A percentile compares a stretch with the other conserved stretches of the same genome.
These are phyloP conservation scores for Chrysochromulina tobinii DNA, from an alignment of 78 protist species.

Conservation along the genomic window DNA sequence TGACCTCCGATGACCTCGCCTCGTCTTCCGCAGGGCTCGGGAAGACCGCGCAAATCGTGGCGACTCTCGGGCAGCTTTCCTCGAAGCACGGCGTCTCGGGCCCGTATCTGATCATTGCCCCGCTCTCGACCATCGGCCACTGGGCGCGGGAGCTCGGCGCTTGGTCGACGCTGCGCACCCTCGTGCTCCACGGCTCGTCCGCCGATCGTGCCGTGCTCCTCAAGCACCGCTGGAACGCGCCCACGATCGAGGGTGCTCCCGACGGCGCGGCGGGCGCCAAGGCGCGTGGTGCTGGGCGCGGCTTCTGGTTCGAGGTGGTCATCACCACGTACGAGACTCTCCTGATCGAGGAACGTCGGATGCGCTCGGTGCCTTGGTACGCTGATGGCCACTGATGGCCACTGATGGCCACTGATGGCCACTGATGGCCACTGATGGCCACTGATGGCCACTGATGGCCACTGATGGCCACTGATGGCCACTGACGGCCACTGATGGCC, in stretches of 20 bases:
- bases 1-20: too few species aligned
- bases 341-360: background rate
- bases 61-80: conserved; percentile 10
- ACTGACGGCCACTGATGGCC: too few species aligned
- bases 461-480: too few species aligned
- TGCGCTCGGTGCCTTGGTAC: background rate
- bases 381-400: too few species aligned
- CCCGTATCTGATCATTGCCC: conserved; percentile 93
- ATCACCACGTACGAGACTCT: background rate
- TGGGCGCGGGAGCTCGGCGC: conserved; percentile 54
- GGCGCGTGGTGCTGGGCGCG: too few species aligned
- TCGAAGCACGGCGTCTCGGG: conserved; percentile 68
- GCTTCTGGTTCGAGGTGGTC: background rate
- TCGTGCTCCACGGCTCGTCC: background rate
- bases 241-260: too few species aligned
- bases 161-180: background rate
- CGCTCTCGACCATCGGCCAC: conserved; percentile 68
- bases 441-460: too few species aligned
- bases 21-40: too few species aligned
- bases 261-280: background rate
- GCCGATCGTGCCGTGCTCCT: conserved; percentile 24
- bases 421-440: too few species aligned
- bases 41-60: conserved; percentile 73
- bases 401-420: too few species aligned
- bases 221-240: conserved; percentile 33